Conservation (phyloP, 805 yeast species). For the Monosporozyma solicola region DNA sequence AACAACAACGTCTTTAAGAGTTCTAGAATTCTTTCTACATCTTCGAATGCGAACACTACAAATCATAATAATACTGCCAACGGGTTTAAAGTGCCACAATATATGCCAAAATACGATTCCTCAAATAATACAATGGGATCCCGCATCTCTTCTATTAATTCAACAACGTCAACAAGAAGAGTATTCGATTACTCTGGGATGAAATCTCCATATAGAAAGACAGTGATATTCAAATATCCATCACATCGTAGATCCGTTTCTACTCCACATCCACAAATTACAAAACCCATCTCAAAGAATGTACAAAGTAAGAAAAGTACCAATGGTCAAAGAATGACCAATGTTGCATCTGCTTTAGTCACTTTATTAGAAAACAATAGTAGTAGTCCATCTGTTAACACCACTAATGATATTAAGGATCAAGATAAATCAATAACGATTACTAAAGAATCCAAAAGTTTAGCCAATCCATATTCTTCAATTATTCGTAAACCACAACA, state of each 20-base stretch:
- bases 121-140: not conserved
- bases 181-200: conserved; percentile 33
- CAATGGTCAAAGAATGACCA: conserved; percentile 28
- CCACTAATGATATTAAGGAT: conserved; percentile 2
- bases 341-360: conserved; percentile 42
- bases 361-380: conserved; percentile 33
- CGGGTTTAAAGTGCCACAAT: conserved; percentile 26
- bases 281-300: not conserved
- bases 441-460: conserved; percentile 7
- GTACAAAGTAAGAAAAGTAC: not conserved
- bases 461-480: conserved; percentile 38
- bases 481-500: conserved; percentile 5
- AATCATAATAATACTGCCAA: not conserved
- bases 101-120: conserved; percentile 28
- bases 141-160: conserved; percentile 6
- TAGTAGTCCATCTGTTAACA: conserved; percentile 2
- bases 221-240: conserved; percentile 27
- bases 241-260: conserved; percentile 3
- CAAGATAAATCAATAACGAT: not conserved
- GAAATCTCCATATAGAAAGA: conserved; percentile 32
- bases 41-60: conserved; percentile 1
- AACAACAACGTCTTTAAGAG: not conserved
- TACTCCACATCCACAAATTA: not conserved
- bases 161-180: conserved; percentile 20
- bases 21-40: conserved; percentile 1